Conservation (phyloP, 2,329 filamentous ascomycete genomes). For the Plenodomus biglobosus region DNA sequence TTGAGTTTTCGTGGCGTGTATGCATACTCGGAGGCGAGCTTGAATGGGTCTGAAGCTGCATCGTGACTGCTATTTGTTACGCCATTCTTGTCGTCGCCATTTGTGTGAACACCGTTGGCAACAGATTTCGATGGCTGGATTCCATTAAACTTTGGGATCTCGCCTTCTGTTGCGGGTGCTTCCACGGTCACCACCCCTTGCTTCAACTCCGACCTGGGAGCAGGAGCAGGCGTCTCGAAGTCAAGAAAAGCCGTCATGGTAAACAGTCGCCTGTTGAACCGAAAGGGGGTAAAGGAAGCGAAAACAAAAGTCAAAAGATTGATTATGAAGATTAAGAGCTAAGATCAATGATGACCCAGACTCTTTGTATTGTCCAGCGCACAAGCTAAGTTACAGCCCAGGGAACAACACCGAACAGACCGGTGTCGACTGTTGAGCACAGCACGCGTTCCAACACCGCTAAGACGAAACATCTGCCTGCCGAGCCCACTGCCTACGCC, state of each 20-base stretch:
- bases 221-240: slow-evolving; percentile 1
- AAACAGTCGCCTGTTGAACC: background rate
- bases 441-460: background rate
- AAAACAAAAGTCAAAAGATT: background rate
- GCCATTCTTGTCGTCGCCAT: slow-evolving; percentile 2
- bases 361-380: slow-evolving; percentile 6
- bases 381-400: slow-evolving; percentile 1
- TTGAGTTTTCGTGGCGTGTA: slow-evolving; percentile 22
- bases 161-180: slow-evolving; percentile 9
- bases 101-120: slow-evolving; percentile 3
- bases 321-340: background rate
- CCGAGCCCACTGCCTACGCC: slow-evolving; percentile 1
- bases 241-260: slow-evolving; percentile 18
- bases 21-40: slow-evolving; percentile 19
- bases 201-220: background rate
- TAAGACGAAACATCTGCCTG: background rate
- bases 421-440: slow-evolving; percentile 1
- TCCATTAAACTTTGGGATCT: slow-evolving; percentile 14
- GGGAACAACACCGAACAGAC: background rate
- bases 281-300: background rate
- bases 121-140: slow-evolving; percentile 6
- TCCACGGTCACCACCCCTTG: slow-evolving; percentile 1
- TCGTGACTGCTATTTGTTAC: slow-evolving; percentile 2
- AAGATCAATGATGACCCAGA: background rate
- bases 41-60: slow-evolving; percentile 16